Evolutionary conservation across 192 early-diverging fungal genomes (phyloP).

Genomic region (Borealophlyctis nickersoniae): DNA sequence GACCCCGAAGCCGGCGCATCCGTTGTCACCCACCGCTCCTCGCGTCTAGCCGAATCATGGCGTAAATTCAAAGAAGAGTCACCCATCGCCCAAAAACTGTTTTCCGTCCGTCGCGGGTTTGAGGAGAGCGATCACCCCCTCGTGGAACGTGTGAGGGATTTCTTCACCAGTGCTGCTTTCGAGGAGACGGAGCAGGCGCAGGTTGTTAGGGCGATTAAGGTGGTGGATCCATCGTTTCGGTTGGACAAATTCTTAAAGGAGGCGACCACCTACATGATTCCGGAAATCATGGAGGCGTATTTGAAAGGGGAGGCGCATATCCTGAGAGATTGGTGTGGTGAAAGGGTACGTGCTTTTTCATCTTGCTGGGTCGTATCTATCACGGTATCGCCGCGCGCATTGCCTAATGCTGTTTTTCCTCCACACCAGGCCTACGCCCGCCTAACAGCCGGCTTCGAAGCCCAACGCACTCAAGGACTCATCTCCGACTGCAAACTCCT

Average conservation of each 20-base stretch:
- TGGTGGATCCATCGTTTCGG: slow-evolving; percentile 82
- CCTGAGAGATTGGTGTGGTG: slow-evolving; percentile 91
- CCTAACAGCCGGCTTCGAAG: slow-evolving; percentile 76
- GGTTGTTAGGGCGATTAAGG: slow-evolving; percentile 79
- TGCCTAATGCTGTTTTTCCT: background rate
- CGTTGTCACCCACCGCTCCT: slow-evolving; percentile 82
- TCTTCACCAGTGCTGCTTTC: slow-evolving; percentile 73
- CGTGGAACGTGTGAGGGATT: slow-evolving; percentile 72
- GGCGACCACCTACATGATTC: slow-evolving; percentile 85
- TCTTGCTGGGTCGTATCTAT: background rate
- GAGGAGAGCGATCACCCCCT: slow-evolving; percentile 89
- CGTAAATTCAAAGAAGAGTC: slow-evolving; percentile 84
- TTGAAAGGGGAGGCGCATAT: slow-evolving; percentile 79
- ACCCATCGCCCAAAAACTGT: slow-evolving; percentile 81
- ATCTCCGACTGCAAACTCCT: slow-evolving; percentile 92
- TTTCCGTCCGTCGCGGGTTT: slow-evolving; percentile 71
- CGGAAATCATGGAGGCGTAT: slow-evolving; percentile 95
- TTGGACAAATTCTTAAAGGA: slow-evolving; percentile 88
- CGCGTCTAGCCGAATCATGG: slow-evolving; percentile 88
- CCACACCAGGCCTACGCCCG: slow-evolving; percentile 64
- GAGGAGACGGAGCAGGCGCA: slow-evolving; percentile 92
- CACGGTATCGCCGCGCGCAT: too few relatives aligned
- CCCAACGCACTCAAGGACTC: slow-evolving; percentile 82
- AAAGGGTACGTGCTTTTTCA: slow-evolving; percentile 62
- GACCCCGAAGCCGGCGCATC: slow-evolving; percentile 46